A percentile compares a stretch with the other conserved stretches of the same genome.
Conservation (phyloP, 2,329 filamentous ascomycete species). For the Lasiodiplodia sp. region DNA sequence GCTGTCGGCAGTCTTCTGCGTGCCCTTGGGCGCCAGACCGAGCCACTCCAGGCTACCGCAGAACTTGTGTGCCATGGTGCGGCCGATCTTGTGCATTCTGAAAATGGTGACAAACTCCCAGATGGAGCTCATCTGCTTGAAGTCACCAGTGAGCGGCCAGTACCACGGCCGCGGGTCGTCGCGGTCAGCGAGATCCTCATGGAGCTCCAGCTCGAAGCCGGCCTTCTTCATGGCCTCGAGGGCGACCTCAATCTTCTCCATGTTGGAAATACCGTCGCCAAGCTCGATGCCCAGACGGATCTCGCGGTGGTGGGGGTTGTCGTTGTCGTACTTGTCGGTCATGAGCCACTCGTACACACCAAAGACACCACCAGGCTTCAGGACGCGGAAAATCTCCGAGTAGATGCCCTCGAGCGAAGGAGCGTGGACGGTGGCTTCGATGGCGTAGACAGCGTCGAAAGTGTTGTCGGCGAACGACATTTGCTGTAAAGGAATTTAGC, state of each 20-base stretch:
- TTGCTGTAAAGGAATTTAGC: slow-evolving; percentile 62
- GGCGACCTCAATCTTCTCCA: slow-evolving; percentile 86
- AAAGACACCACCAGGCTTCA: slow-evolving; percentile 95
- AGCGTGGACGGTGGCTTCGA: slow-evolving; percentile 96
- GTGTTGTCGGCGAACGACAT: slow-evolving; percentile 92
- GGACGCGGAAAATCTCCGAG: slow-evolving; percentile 89
- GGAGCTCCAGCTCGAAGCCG: slow-evolving; percentile 81
- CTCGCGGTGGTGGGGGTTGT: slow-evolving; percentile 83
- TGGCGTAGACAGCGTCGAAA: slow-evolving; percentile 96
- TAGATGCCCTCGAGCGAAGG: slow-evolving; percentile 91
- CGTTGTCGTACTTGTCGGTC: slow-evolving; percentile 93
- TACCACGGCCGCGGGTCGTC: slow-evolving; percentile 86
- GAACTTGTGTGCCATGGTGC: slow-evolving; percentile 76
- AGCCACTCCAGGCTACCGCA: slow-evolving; percentile 79
- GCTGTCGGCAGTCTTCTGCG: slow-evolving; percentile 94
- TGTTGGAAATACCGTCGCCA: slow-evolving; percentile 96
- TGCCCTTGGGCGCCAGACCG: slow-evolving; percentile 78
- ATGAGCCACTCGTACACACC: slow-evolving; percentile 99
- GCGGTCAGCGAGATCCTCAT: slow-evolving; percentile 86
- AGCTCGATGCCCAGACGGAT: slow-evolving; percentile 95
- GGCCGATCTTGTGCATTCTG: slow-evolving; percentile 87
- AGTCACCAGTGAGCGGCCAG: slow-evolving; percentile 86
- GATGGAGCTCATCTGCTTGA: slow-evolving; percentile 81
- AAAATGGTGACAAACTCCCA: slow-evolving; percentile 83
- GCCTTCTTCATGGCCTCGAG: slow-evolving; percentile 83